Base-by-base conservation (phyloP, 2,329 filamentous ascomycete genomes). In the Arthrocladium fulminans region DNA sequence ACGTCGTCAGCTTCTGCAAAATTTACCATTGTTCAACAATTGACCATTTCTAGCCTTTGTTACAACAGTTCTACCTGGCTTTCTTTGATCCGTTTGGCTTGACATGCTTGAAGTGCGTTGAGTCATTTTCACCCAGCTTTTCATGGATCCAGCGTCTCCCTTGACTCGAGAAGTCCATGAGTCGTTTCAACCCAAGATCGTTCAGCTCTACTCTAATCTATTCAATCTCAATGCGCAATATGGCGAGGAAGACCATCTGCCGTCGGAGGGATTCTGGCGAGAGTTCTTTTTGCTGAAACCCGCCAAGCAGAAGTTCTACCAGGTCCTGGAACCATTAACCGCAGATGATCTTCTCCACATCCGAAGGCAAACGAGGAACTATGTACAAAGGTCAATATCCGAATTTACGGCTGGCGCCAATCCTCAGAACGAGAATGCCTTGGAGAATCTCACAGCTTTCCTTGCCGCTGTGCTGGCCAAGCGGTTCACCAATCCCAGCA, bases 231-330 rank as follows among this genome's bases (percentile, higher is more conserved):
- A 62, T 23, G 43, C 47, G 7, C 51, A 57, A 24, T 12, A 29
- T 50, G 49, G 48, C 37, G 52, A 85, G 69, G 77, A 81, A 47
- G 76, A 84, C 52, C 77, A 80, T 51, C 67, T 72, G 45, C 83
- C 88, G 53, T 79, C 86, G 0, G 88, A 95, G 52, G 90, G 88
- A 37, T 98, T 96, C 70, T 98, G 92, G 92, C 77, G 80, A 57
- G 92, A 96, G 67, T 88, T 98, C 69, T 98, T 98, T 66, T 76
- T 98, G 30, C 74, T 96, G 50, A 82, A 81, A 54, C 89, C 90
- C 19, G 88, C 96, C 63, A 76, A 79, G 47, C 65, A 73, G 3
- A 77, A 80, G 42, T 71, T 98, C 55, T 77, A 80, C 63, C 71
- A 70, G 43, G 76, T 88, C 41, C 71, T 98, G 52, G 78, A 81